Evolutionary conservation across 176 grass and related monocot genomes (phyloP), one percentile per base, ranked within the genome.

Genomic region (Carex myosuroides): DNA sequence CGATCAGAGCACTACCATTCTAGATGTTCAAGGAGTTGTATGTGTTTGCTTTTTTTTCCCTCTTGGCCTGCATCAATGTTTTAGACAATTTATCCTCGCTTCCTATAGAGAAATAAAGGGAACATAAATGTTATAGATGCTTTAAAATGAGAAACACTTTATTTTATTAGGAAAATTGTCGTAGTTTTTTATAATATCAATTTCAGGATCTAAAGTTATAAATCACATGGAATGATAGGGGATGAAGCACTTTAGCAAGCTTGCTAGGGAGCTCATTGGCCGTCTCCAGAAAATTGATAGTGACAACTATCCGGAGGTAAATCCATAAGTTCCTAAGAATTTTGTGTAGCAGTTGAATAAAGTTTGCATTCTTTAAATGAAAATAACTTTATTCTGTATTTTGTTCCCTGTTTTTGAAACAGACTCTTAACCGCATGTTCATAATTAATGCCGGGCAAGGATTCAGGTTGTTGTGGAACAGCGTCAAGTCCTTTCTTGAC

Each of bases 1-100:
- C 70, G 89, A 95, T 75, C 96, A 98, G 79, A 98, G 96, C 89
- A 98, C 96, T 65, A 95, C 96, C 17, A 98, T 98, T 87, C 90
- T 98, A 75, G 96, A 98, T 81, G 96, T 98, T 71, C 96, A 98
- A 88, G 93, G 93, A 86, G 91, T 95, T 81, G 96, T 98, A 95
- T 59, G 96, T 82, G 58, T 35, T 55, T 61, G 59, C 41, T 58
- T 32, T 64, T 44, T 80, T 80, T 69, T 64, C 17, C 41, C n/a
- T 10, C 24, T 62, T 56, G 29, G 29, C 64, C n/a, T 70, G 58
- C 62, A 32, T 63, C 39, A 58, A 11, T 63, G 53, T 22, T 22
- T 66, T 14, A 16, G 10, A 30, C 39, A 61, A 20, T 64, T 56
- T 64, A 50, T 63, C 20, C n/a, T 44, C 26, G 79, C 18, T 21